Evolutionary conservation across 192 early-diverging fungal species (phyloP), one percentile per base, ranked within the genome.

Genomic region (Mortierella hygrophila): DNA sequence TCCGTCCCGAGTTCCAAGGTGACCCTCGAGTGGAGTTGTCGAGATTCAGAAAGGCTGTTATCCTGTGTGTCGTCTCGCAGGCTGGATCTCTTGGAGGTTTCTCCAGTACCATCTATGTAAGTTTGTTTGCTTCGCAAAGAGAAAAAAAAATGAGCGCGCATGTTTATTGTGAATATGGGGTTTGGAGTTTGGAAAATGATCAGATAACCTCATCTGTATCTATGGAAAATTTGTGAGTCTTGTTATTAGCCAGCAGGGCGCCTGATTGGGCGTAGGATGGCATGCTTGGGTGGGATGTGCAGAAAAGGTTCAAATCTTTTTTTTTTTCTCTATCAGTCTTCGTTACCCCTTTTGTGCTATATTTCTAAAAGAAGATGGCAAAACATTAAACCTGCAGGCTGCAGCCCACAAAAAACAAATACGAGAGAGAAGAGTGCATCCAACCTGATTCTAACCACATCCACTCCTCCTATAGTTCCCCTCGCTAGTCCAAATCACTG

Each of bases 401-500:
- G 60, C 60, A 65, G 60, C 23, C 38, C 21, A 21, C 40, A 44
- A 7, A 7, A 49, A 37, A 46, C 35, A 41, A 68, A 20, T 38
- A 46, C 40, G 44, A 46, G 44, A 46, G 11, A 1, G 44, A 46
- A 46, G 13, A 46, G 11, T 46, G 44, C 7, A 44, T 18, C 21
- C n/a, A 7, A 1, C 37, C 6, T 68, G 41, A 68, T 32, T 20
- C n/a, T 26, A 32, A 65, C 60, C 54, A 16, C 55, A 47, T 44
- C 70, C 35, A 57, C n/a, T 10, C 52, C 6, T 55, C n/a, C 49
- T 42, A 21, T 70, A 86, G 84, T 86, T 86, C 72, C 84, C 84
- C 69, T 86, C 84, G 3, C 57, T 86, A 4, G 84, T 86, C 15
- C 74, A 86, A 65, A 89, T 90, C 72, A 88, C 82, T 13, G 49